These are phyloP conservation scores for Chytridiales sp. DNA, from an alignment of 371 early-diverging fungal genomes.

Conservation along the genomic window DNA sequence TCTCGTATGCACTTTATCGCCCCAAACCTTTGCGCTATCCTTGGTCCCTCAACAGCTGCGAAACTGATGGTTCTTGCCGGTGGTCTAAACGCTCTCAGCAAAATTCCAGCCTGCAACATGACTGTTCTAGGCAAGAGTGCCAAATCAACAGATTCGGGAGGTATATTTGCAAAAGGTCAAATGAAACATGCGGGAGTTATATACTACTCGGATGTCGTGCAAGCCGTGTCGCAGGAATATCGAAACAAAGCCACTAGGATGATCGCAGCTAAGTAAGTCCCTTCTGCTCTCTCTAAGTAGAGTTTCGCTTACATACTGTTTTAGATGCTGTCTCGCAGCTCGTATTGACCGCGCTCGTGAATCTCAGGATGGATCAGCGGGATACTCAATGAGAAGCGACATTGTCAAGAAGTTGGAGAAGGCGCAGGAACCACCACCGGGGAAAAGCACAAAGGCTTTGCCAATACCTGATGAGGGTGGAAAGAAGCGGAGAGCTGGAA, in stretches of 20 bases:
- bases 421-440: slow-evolving; percentile 82
- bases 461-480: slow-evolving; percentile 91
- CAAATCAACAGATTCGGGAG: slow-evolving; percentile 54
- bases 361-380: slow-evolving; percentile 67
- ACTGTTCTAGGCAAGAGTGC: slow-evolving; percentile 57
- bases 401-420: slow-evolving; percentile 84
- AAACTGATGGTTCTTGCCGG: slow-evolving; percentile 89
- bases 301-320: background rate
- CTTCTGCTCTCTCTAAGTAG: background rate
- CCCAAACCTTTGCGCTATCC: slow-evolving; percentile 87
- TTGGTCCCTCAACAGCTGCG: slow-evolving; percentile 88
- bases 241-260: slow-evolving; percentile 75
- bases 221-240: slow-evolving; percentile 69
- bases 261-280: slow-evolving; percentile 75
- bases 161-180: slow-evolving; percentile 72
- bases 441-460: slow-evolving; percentile 80
- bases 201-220: slow-evolving; percentile 72
- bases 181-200: slow-evolving; percentile 80
- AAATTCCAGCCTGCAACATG: slow-evolving; percentile 91
- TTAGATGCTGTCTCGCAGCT: slow-evolving; percentile 66
- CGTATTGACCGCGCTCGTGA: slow-evolving; percentile 82
- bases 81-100: slow-evolving; percentile 80
- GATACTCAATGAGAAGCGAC: slow-evolving; percentile 72
- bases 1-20: slow-evolving; percentile 90
- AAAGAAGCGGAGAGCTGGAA: slow-evolving; percentile 88